A percentile compares a stretch with the other conserved stretches of the same genome.
Evolutionary conservation across 257 asterid species (phyloP).

Genomic region (Henckelia pumila): DNA sequence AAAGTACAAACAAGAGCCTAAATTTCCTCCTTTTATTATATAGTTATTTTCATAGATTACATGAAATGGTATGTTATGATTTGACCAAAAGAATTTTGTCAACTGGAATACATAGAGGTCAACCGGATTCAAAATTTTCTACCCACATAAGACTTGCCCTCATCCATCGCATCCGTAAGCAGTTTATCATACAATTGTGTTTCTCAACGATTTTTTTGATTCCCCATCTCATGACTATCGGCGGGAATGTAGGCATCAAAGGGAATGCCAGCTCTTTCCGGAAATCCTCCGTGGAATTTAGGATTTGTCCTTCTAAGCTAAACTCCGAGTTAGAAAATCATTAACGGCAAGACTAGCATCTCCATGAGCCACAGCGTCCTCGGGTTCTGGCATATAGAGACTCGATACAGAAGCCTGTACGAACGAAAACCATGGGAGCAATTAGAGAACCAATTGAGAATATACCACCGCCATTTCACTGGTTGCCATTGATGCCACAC

Average conservation of each 20-base stretch:
- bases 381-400: conserved; percentile 94
- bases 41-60: background rate
- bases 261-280: background rate
- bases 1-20: background rate
- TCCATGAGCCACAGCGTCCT: conserved; percentile 96
- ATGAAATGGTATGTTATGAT: background rate
- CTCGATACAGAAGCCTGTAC: conserved; percentile 65
- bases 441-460: background rate
- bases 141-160: background rate
- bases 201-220: background rate
- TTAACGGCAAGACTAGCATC: conserved; percentile 90
- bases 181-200: background rate
- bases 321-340: conserved; percentile 76
- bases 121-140: background rate
- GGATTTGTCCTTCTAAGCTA: conserved; percentile 28
- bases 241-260: background rate
- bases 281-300: background rate
- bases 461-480: background rate
- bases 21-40: background rate
- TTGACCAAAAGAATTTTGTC: background rate
- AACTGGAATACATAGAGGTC: background rate
- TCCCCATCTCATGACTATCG: background rate
- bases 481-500: background rate
- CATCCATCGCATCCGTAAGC: background rate
- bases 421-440: conserved; percentile 9